phyloP scores from a whole-genome alignment of 225 moss, liverwort and hornwort species.

The Climacium dendroides region DNA sequence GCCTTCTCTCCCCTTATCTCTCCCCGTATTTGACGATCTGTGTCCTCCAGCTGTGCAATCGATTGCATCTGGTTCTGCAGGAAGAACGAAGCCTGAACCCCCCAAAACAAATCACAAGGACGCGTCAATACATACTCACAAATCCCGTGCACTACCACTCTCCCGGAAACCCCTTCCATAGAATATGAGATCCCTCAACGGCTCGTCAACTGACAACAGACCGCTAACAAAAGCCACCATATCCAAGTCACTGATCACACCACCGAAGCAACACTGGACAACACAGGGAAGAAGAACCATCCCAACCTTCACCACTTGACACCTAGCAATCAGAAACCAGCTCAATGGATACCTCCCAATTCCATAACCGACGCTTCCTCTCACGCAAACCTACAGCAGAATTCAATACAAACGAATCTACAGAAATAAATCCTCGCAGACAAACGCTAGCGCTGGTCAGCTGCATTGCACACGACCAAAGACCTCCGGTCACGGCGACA shows the following conservation, averaged over 20 bases:
- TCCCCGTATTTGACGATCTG: constrained; percentile 78
- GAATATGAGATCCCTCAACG: background rate
- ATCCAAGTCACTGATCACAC: background rate
- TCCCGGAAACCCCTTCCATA: background rate
- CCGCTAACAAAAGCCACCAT: background rate
- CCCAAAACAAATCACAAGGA: background rate
- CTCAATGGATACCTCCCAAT: background rate
- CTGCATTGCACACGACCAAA: background rate
- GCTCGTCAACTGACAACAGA: background rate
- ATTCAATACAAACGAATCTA: background rate
- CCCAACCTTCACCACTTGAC: background rate
- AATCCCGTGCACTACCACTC: background rate
- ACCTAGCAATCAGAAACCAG: background rate
- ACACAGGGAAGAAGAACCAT: accelerated
- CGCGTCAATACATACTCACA: background rate
- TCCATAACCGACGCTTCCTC: background rate
- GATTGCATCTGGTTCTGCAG: constrained; percentile 97
- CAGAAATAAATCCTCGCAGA: background rate
- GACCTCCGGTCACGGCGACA: background rate
- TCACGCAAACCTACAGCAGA: background rate
- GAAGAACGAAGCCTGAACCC: constrained; percentile 62
- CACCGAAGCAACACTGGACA: no score
- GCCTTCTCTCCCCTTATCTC: constrained; percentile 68
- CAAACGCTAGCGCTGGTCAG: background rate
- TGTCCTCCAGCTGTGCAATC: constrained; percentile 83